phyloP scores from a whole-genome alignment of 140 eudicot species.

The Flaveria floridana region DNA sequence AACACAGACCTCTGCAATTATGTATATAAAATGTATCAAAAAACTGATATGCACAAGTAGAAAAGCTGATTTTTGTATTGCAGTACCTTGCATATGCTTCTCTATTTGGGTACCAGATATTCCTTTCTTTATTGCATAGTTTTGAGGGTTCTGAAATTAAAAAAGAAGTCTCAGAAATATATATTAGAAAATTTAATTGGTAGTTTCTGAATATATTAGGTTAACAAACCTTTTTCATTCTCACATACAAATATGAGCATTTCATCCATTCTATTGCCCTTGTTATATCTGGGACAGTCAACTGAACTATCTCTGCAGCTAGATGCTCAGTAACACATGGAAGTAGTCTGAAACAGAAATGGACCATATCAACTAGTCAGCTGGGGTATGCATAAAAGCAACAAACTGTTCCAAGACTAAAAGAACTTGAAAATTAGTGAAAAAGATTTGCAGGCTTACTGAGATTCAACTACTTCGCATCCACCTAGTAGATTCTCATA shows the following conservation, averaged over 20 bases:
- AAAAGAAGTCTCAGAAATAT: conserved; percentile 40
- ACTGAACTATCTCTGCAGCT: conserved; percentile 90
- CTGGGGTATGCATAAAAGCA: not conserved
- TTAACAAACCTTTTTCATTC: conserved; percentile 77
- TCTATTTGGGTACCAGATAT: conserved; percentile 53
- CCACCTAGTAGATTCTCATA: conserved; percentile 89
- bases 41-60: conserved; percentile 17
- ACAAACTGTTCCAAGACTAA: conserved; percentile 6
- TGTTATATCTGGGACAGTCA: conserved; percentile 80
- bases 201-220: conserved; percentile 28
- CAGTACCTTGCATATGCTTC: conserved; percentile 79
- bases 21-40: conserved; percentile 27
- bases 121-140: conserved; percentile 67
- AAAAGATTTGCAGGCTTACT: conserved; percentile 52
- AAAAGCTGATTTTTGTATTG: conserved; percentile 1
- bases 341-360: conserved; percentile 58
- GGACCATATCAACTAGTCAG: conserved; percentile 28
- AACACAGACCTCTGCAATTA: conserved; percentile 70
- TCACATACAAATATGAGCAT: conserved; percentile 87
- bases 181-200: conserved; percentile 1
- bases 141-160: conserved; percentile 72
- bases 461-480: conserved; percentile 95
- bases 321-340: conserved; percentile 95
- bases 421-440: conserved; percentile 13
- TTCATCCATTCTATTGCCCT: conserved; percentile 97